phyloP scores from a whole-genome alignment of 352 stramenopile species.

The Phytophthora pini region DNA sequence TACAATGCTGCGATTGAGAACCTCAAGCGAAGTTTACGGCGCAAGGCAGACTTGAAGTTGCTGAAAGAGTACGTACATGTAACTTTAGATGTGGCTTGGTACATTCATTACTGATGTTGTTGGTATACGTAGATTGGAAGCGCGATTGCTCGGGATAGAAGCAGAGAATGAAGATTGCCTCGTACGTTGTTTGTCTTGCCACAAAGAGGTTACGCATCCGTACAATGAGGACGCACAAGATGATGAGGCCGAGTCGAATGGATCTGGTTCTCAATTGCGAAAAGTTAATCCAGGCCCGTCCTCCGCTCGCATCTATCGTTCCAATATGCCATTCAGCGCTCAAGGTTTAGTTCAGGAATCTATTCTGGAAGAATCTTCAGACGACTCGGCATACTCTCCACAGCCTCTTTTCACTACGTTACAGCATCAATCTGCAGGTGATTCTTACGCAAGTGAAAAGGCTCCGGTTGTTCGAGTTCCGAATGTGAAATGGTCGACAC shows the following conservation, averaged over 20 bases:
- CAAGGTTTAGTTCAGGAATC: slow-evolving; percentile 35
- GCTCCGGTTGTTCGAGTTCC: slow-evolving; percentile 24
- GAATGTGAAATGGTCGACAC: slow-evolving; percentile 20
- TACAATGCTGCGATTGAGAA: slow-evolving; percentile 52
- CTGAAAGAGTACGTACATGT: slow-evolving; percentile 57
- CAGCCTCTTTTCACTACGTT: neutral
- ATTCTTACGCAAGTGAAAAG: slow-evolving; percentile 31
- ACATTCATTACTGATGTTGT: neutral
- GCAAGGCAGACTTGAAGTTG: slow-evolving; percentile 70
- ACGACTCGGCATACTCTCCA: slow-evolving; percentile 3
- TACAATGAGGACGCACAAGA: slow-evolving; percentile 18
- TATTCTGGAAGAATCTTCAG: slow-evolving; percentile 27
- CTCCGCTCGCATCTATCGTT: slow-evolving; percentile 65
- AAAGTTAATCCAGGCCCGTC: slow-evolving; percentile 63
- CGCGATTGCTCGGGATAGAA: slow-evolving; percentile 53
- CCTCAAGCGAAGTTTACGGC: slow-evolving; percentile 46
- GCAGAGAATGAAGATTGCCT: slow-evolving; percentile 69
- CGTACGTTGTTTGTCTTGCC: slow-evolving; percentile 71
- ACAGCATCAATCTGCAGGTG: slow-evolving; percentile 33
- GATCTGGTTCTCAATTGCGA: slow-evolving; percentile 27
- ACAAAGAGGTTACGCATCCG: slow-evolving; percentile 59
- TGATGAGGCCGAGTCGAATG: slow-evolving; percentile 33
- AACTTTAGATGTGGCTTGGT: neutral
- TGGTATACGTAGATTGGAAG: slow-evolving; percentile 51
- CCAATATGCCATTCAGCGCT: slow-evolving; percentile 64